Percentiles rank a stretch among this genome's conserved stretches.
Conservation (phyloP, 495 filamentous ascomycete genomes). For the Aspergillus sclerotiicarbonarius region DNA sequence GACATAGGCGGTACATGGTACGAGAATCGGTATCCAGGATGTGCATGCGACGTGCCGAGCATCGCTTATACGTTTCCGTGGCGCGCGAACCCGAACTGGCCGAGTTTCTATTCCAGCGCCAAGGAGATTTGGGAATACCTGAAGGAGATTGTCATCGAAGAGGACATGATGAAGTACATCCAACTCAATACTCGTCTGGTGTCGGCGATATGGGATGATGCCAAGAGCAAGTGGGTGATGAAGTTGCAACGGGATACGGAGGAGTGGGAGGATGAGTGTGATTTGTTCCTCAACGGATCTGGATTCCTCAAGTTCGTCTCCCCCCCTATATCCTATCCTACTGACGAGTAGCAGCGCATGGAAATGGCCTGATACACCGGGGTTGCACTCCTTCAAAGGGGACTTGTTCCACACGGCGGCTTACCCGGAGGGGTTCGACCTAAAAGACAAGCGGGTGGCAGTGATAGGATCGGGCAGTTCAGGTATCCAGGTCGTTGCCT, state of each 20-base stretch:
- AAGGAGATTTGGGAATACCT: constrained; percentile 53
- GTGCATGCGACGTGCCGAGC: constrained; percentile 39
- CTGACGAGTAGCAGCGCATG: background rate
- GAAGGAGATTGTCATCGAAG: constrained; percentile 24
- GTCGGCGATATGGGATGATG: constrained; percentile 28
- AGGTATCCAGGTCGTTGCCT: constrained; percentile 38
- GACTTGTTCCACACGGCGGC: constrained; percentile 26
- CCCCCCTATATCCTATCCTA: background rate
- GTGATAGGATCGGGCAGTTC: constrained; percentile 50
- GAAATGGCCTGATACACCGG: constrained; percentile 35
- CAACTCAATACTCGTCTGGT: constrained; percentile 21
- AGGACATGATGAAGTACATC: constrained; percentile 25
- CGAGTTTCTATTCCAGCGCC: constrained; percentile 46
- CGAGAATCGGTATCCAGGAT: constrained; percentile 61
- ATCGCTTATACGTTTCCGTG: constrained; percentile 36
- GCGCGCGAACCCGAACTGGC: constrained; percentile 44
- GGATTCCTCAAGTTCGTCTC: constrained; percentile 41
- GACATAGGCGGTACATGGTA: constrained; percentile 40
- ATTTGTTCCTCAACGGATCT: constrained; percentile 47
- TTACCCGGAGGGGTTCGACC: constrained; percentile 25
- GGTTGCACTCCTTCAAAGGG: constrained; percentile 16
- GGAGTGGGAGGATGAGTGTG: constrained; percentile 36
- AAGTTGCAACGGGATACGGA: constrained; percentile 24
- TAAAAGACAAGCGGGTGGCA: constrained; percentile 40
- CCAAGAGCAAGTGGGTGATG: constrained; percentile 37